phyloP scores from a whole-genome alignment of 1,139 yeast genomes.

The Pichia kudriavzevii region DNA sequence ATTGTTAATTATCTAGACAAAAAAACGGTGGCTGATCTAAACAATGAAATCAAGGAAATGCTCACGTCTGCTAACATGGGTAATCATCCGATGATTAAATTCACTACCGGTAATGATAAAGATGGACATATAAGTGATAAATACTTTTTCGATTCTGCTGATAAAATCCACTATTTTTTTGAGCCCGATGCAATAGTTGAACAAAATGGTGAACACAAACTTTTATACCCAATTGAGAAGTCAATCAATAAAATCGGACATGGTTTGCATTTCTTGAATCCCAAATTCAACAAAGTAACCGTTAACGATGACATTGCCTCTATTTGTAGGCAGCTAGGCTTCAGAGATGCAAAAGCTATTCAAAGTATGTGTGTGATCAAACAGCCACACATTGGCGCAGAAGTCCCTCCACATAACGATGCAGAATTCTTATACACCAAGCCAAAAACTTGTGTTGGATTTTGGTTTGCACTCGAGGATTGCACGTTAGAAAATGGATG shows the following conservation, averaged over 20 bases:
- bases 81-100: constrained; percentile 64
- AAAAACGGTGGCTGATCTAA: constrained; percentile 34
- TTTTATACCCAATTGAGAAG: constrained; percentile 44
- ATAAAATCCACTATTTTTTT: constrained; percentile 62
- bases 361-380: constrained; percentile 79
- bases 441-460: constrained; percentile 69
- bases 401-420: constrained; percentile 76
- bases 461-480: constrained; percentile 78
- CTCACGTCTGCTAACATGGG: constrained; percentile 44
- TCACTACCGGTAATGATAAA: constrained; percentile 49
- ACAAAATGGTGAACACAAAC: constrained; percentile 30
- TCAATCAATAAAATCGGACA: constrained; percentile 79
- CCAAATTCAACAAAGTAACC: constrained; percentile 42
- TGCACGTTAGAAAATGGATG: constrained; percentile 67
- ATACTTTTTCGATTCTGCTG: constrained; percentile 63
- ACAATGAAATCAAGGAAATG: constrained; percentile 38
- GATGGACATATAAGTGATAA: constrained; percentile 60
- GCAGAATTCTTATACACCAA: constrained; percentile 65
- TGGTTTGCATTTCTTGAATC: constrained; percentile 56
- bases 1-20: constrained; percentile 46
- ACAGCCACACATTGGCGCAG: constrained; percentile 68
- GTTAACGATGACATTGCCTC: constrained; percentile 42
- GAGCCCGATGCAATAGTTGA: constrained; percentile 60
- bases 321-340: constrained; percentile 47
- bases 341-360: constrained; percentile 59